A percentile compares a stretch with the other conserved stretches of the same genome.
phyloP scores from a whole-genome alignment of 352 stramenopile species.

The Phytophthora melonis region DNA sequence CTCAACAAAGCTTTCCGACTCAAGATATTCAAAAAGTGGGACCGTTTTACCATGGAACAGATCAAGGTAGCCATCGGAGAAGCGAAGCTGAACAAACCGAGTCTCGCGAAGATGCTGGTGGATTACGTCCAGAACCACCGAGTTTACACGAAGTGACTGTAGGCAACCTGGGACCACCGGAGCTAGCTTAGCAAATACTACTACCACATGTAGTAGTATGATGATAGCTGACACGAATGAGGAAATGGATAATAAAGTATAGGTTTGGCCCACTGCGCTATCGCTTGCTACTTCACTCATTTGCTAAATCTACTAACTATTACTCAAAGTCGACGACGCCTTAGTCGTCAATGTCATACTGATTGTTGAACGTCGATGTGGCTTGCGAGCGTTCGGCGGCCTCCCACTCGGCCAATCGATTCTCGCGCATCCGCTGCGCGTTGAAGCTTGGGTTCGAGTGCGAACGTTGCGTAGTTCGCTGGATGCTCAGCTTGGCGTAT shows the following conservation, averaged over 20 bases:
- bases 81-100: slow-evolving; percentile 1
- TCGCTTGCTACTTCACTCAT: slow-evolving; percentile 19
- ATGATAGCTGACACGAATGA: too few species aligned
- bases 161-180: too few species aligned
- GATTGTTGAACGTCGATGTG: slow-evolving; percentile 17
- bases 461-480: slow-evolving; percentile 12
- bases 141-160: neutral
- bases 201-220: too few species aligned
- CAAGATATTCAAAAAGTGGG: slow-evolving; percentile 6
- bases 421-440: slow-evolving; percentile 31
- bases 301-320: slow-evolving; percentile 15
- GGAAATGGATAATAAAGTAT: too few species aligned
- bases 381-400: slow-evolving; percentile 13
- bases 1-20: neutral
- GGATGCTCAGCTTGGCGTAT: slow-evolving; percentile 40
- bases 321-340: neutral
- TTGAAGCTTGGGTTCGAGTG: slow-evolving; percentile 32
- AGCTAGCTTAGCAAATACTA: too few species aligned
- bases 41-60: slow-evolving; percentile 2
- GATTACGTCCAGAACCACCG: slow-evolving; percentile 1
- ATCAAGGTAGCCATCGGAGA: slow-evolving; percentile 4
- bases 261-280: slow-evolving; percentile 6
- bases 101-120: neutral
- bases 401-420: slow-evolving; percentile 32
- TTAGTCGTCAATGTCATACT: slow-evolving; percentile 39